Percentiles rank a stretch among this genome's conserved stretches.
phyloP scores from a whole-genome alignment of 2,329 filamentous ascomycete species.

The Cadophora gregata region DNA sequence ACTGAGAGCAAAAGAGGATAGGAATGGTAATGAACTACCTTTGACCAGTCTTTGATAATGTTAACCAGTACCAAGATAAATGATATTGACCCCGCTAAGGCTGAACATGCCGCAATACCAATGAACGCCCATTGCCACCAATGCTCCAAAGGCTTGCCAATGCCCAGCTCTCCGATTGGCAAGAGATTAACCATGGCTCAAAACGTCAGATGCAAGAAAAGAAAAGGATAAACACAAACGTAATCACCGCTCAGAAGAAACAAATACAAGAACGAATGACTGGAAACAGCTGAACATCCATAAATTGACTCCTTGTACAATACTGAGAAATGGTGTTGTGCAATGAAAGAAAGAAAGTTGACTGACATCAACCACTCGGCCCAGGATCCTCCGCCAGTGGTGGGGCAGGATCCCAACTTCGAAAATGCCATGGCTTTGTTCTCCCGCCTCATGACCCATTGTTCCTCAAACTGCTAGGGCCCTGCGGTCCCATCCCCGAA shows the following conservation, averaged over 20 bases:
- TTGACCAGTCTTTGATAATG: slow-evolving; percentile 8
- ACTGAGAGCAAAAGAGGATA: background rate
- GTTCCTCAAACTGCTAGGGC: background rate
- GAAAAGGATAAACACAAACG: background rate
- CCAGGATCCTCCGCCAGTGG: slow-evolving; percentile 1
- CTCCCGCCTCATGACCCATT: slow-evolving; percentile 15
- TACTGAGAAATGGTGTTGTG: background rate
- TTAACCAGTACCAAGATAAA: slow-evolving; percentile 10
- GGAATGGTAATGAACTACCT: background rate
- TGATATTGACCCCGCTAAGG: slow-evolving; percentile 10
- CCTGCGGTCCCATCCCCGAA: background rate
- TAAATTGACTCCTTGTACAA: background rate
- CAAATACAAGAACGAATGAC: slow-evolving; percentile 4
- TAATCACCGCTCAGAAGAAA: slow-evolving; percentile 6
- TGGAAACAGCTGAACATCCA: background rate
- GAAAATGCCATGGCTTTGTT: slow-evolving; percentile 15
- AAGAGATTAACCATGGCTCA: slow-evolving; percentile 13
- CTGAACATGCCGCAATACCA: slow-evolving; percentile 14
- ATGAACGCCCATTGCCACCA: slow-evolving; percentile 21
- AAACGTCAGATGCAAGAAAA: background rate
- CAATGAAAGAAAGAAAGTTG: background rate
- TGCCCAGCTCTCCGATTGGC: slow-evolving; percentile 9
- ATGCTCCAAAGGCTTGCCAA: slow-evolving; percentile 14
- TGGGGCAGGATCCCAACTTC: slow-evolving; percentile 8
- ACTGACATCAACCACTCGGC: slow-evolving; percentile 16